Conservation (phyloP, 225 moss, liverwort and hornwort species). For the Pseudisothecium myosuroides region DNA sequence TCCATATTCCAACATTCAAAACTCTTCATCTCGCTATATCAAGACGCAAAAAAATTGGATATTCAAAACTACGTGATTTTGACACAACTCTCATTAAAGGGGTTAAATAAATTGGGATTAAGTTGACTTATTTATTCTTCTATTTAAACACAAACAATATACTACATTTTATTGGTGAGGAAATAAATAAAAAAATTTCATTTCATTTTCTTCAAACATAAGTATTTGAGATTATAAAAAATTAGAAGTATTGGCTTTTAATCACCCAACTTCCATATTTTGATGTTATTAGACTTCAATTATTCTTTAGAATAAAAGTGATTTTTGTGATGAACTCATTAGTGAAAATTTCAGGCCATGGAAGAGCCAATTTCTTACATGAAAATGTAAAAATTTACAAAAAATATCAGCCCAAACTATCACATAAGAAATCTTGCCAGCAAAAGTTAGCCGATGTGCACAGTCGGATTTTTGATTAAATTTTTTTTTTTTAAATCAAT, state of each 20-base stretch:
- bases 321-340: not conserved
- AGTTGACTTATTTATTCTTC: not conserved
- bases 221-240: not conserved
- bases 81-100: not conserved
- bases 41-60: fast-evolving
- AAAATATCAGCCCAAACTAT: too few relatives aligned
- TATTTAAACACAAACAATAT: not conserved
- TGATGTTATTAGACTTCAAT: not conserved
- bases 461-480: too few relatives aligned
- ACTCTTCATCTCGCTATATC: not conserved
- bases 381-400: too few relatives aligned
- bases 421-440: too few relatives aligned
- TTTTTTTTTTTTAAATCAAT: too few relatives aligned
- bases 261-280: not conserved
- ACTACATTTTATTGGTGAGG: not conserved
- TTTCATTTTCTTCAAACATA: not conserved
- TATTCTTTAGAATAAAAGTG: not conserved
- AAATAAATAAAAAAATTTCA: not conserved
- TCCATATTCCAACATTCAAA: not conserved
- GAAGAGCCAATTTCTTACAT: too few relatives aligned
- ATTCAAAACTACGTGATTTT: not conserved
- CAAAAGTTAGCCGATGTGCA: too few relatives aligned
- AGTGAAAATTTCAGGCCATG: too few relatives aligned
- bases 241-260: not conserved
- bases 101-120: fast-evolving